Conservation (phyloP, 2,329 filamentous ascomycete genomes). For the Colletotrichum horii region DNA sequence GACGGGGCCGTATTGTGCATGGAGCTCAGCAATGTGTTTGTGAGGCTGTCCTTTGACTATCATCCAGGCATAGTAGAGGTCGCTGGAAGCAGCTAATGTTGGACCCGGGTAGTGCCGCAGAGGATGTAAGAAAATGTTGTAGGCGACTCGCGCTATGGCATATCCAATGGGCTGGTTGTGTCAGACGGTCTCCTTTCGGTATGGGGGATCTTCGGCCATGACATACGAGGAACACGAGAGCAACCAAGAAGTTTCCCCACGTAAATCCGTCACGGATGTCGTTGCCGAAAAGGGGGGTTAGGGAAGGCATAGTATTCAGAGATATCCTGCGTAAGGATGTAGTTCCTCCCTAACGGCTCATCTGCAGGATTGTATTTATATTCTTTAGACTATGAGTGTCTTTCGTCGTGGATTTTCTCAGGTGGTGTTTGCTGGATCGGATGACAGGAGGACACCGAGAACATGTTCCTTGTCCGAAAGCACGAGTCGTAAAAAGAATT, state of each 20-base stretch:
- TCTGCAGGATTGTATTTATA: neutral
- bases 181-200: neutral
- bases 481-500: neutral
- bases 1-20: neutral
- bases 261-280: neutral
- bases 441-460: neutral
- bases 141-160: neutral
- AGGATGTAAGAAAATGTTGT: slow-evolving; percentile 7
- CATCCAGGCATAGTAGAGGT: neutral
- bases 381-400: neutral
- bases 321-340: neutral
- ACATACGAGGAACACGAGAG: neutral
- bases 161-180: neutral
- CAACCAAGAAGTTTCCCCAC: neutral
- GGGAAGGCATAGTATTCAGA: neutral
- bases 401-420: neutral
- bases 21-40: neutral
- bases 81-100: neutral
- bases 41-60: neutral
- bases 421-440: neutral
- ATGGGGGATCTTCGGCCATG: neutral
- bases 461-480: too few species aligned
- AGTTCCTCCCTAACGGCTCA: neutral
- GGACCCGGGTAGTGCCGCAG: slow-evolving; percentile 8
- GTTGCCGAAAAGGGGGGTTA: neutral